Evolutionary conservation across 2,329 filamentous ascomycete genomes (phyloP).

Genomic region (Botrytis elliptica): DNA sequence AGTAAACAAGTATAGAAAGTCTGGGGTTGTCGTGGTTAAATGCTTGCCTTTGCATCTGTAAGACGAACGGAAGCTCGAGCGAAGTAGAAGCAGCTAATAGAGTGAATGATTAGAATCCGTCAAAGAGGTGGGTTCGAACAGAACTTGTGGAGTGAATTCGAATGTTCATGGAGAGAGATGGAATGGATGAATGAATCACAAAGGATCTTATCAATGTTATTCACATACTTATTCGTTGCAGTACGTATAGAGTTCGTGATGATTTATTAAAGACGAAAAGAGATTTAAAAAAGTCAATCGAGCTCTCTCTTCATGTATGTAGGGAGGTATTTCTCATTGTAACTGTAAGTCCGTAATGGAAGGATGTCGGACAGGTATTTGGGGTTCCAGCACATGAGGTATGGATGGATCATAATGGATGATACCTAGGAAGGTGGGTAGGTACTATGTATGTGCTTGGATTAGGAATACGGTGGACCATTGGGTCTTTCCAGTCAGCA

Average conservation of each 20-base stretch:
- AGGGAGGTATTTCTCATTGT: not conserved
- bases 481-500: not conserved
- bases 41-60: not conserved
- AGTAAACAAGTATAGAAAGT: not conserved
- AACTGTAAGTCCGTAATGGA: not conserved
- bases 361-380: constrained; percentile 1
- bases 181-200: not conserved
- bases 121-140: not conserved
- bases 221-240: not conserved
- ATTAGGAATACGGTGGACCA: not conserved
- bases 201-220: not conserved
- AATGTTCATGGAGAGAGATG: not conserved
- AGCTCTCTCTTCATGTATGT: not conserved
- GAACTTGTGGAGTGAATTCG: not conserved
- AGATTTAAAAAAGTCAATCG: not conserved
- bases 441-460: not conserved
- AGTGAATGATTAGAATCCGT: not conserved
- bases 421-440: not conserved
- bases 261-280: not conserved
- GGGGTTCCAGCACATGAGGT: constrained; percentile 3
- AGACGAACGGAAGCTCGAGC: not conserved
- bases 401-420: not conserved
- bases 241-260: no score
- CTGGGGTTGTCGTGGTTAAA: not conserved
- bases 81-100: not conserved